Evolutionary conservation across 1,284 basidiomycete genomes (phyloP).

Genomic region (Moniliophthora roreri): DNA sequence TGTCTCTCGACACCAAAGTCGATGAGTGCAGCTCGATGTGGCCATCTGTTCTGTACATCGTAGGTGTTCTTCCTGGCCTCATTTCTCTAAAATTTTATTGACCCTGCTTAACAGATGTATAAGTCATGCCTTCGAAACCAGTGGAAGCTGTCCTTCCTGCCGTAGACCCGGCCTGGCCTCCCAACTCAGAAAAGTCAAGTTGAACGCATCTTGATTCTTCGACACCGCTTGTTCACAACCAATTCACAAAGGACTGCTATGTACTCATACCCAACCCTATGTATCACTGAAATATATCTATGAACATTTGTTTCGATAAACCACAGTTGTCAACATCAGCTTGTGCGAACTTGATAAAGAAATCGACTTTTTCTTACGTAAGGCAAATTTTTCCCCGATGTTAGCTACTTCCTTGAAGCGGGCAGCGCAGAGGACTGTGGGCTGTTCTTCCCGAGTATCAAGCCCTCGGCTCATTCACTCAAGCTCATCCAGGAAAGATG

Average conservation of each 20-base stretch:
- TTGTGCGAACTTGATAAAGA: too few species aligned
- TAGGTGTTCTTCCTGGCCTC: background rate
- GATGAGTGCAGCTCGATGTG: conserved; percentile 11
- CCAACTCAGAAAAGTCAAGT: conserved; percentile 8
- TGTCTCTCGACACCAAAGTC: conserved; percentile 8
- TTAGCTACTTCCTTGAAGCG: background rate
- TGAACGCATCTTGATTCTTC: background rate
- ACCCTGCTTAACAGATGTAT: conserved; percentile 7
- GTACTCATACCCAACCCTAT: background rate
- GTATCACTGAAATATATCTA: background rate
- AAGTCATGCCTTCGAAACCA: conserved; percentile 7
- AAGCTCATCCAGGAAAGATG: background rate
- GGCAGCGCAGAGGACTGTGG: background rate
- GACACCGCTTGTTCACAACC: background rate
- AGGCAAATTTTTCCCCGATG: background rate
- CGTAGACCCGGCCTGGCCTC: conserved; percentile 4
- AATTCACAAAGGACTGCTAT: background rate
- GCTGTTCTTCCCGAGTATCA: background rate
- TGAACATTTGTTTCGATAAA: too few species aligned
- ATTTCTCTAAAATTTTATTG: background rate
- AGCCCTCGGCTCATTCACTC: background rate
- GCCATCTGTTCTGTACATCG: conserved; percentile 11
- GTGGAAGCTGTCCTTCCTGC: conserved; percentile 7
- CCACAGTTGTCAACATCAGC: too few species aligned
- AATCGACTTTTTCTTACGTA: too few species aligned